Base-by-base conservation (phyloP, 805 yeast genomes). In the Yamadazyma akitaensis region DNA sequence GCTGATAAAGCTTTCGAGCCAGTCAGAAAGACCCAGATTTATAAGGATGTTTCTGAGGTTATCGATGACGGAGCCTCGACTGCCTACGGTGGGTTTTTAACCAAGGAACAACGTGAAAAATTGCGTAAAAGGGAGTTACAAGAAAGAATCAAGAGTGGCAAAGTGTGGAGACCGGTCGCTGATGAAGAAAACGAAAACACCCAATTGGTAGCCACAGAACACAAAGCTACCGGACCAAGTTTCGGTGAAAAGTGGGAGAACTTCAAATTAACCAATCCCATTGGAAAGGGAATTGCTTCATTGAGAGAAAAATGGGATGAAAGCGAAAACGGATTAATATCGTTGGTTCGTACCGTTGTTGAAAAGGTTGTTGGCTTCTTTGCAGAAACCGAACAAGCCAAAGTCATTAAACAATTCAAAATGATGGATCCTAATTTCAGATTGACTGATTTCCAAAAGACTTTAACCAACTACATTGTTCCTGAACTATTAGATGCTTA, bases 401-500 rank as follows among this genome's bases (percentile, higher is more conserved):
- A 85, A 65, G 99, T 91, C n/a, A 75, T 87, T 53, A 82, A 85
- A 55, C 81, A 84, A 61, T 88, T 94, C 72, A 86, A 81, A 69
- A 79, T 82, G 62, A 83, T 92, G 79, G 99, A 94, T 68, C 96
- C 98, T 44, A 73, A 80, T 34, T 94, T 94, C 75, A 82, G 81
- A 52, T 76, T 80, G 57, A 92, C 88, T 50, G 80, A 77, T 48
- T 91, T 94, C 73, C 78, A 84, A 52, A 81, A 77, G 55, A 91
- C 92, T 49, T 76, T 92, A 60, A 85, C 98, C 65, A 92, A 89
- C 60, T 94, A 84, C 68, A 88, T 94, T 52, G 81, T 94, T 47
- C 99, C 99, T 10, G 99, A 94, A 67, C 81, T 94, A 31, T 74
- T 94, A 60, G 99, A 94, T 61, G 97, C 98, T 7, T 91, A 90